These are phyloP conservation scores for Gossypium turneri DNA, from an alignment of 345 rosid genomes.

Conservation along the genomic window DNA sequence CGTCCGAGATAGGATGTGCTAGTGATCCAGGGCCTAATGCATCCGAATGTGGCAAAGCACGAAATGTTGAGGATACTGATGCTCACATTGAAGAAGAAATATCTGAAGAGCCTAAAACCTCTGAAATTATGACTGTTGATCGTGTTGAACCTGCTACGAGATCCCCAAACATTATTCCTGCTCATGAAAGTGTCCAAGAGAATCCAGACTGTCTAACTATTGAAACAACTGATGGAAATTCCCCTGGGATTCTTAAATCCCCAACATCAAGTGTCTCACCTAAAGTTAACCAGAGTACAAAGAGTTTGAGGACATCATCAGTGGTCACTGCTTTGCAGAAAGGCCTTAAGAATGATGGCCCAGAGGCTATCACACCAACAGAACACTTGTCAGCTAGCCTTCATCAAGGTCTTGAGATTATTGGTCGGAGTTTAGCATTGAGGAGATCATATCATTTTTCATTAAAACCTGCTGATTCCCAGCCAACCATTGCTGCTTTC, in stretches of 20 bases:
- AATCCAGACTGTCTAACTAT: slow-evolving; percentile 13
- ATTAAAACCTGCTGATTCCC: slow-evolving; percentile 48
- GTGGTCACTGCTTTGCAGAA: slow-evolving; percentile 71
- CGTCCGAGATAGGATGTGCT: slow-evolving; percentile 23
- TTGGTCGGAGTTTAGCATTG: slow-evolving; percentile 69
- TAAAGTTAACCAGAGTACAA: slow-evolving; percentile 60
- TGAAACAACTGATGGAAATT: slow-evolving; percentile 25
- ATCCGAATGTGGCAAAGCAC: slow-evolving; percentile 25
- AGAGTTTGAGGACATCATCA: slow-evolving; percentile 78
- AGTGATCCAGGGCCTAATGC: slow-evolving; percentile 23
- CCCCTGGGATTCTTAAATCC: slow-evolving; percentile 44
- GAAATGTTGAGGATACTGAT: slow-evolving; percentile 48
- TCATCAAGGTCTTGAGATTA: slow-evolving; percentile 85
- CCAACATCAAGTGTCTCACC: slow-evolving; percentile 87
- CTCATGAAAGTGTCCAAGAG: slow-evolving; percentile 15
- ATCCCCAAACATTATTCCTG: slow-evolving; percentile 14
- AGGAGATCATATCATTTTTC: slow-evolving; percentile 79
- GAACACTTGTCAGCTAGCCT: slow-evolving; percentile 94
- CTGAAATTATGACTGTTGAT: slow-evolving; percentile 23
- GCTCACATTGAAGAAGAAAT: slow-evolving; percentile 61
- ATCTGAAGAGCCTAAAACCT: slow-evolving; percentile 37
- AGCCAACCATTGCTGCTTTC: slow-evolving; percentile 34
- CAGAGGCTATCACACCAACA: slow-evolving; percentile 43
- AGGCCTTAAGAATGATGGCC: slow-evolving; percentile 37
- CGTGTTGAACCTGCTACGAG: slow-evolving; percentile 27